A percentile compares a stretch with the other conserved stretches of the same genome.
These are phyloP conservation scores for Trypanosoma brucei DNA, from an alignment of 208 protist species.

Conservation along the genomic window DNA sequence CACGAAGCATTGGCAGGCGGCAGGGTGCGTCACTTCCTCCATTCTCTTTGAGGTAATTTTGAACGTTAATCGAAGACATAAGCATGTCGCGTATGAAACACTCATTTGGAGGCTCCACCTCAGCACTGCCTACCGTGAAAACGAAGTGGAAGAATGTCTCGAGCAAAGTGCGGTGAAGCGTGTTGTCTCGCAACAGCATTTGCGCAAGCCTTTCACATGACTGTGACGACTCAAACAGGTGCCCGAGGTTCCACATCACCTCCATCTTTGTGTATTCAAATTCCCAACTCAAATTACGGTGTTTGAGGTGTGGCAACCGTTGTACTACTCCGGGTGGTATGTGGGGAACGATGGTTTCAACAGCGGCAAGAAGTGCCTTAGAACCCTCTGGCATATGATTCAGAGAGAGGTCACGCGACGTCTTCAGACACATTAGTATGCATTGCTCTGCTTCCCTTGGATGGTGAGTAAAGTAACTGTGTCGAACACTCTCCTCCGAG, in stretches of 20 bases:
- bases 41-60: constrained; percentile 15
- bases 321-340: constrained; percentile 8
- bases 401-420: constrained; percentile 35
- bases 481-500: constrained; percentile 23
- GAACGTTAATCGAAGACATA: constrained; percentile 16
- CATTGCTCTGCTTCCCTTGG: constrained; percentile 54
- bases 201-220: constrained; percentile 23
- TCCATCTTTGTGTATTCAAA: constrained; percentile 50
- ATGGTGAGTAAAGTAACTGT: constrained; percentile 51
- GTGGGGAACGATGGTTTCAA: constrained; percentile 16
- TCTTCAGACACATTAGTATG: constrained; percentile 79
- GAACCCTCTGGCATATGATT: constrained; percentile 17
- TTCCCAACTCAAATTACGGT: constrained; percentile 36
- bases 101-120: constrained; percentile 4
- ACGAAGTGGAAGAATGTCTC: constrained; percentile 65
- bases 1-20: constrained; percentile 19
- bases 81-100: constrained; percentile 22
- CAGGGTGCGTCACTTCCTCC: constrained; percentile 7
- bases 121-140: constrained; percentile 28
- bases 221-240: constrained; percentile 16
- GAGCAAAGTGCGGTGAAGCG: constrained; percentile 24
- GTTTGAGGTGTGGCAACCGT: constrained; percentile 15
- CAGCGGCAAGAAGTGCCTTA: constrained; percentile 21
- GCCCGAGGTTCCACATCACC: constrained; percentile 27
- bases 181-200: constrained; percentile 19